Percentiles rank a stretch among this genome's conserved stretches.
Conservation (phyloP, 208 protist genomes). For the Herpetomonas samuelpessoai region DNA sequence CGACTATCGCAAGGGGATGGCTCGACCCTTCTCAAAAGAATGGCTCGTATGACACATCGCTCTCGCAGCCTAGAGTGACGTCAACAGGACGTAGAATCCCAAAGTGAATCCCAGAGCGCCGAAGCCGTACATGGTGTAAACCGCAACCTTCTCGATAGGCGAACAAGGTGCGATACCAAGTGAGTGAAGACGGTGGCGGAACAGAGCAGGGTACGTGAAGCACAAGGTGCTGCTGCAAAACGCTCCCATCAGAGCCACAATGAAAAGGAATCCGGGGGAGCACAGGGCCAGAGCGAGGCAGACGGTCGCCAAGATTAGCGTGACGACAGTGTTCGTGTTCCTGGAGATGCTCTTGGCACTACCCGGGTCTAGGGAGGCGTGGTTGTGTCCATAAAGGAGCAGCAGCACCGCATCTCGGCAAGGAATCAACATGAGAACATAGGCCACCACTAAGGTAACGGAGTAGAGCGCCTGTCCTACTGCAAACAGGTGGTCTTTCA, state of each 20-base stretch:
- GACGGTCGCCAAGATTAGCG: conserved; percentile 31
- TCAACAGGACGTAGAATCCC: conserved; percentile 21
- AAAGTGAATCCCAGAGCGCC: conserved; percentile 42
- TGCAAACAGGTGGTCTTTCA: conserved; percentile 48
- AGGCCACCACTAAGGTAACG: conserved; percentile 55
- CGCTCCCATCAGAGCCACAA: conserved; percentile 61
- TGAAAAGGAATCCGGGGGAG: conserved; percentile 52
- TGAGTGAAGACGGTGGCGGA: conserved; percentile 49
- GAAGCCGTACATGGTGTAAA: conserved; percentile 42
- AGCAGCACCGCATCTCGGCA: conserved; percentile 56
- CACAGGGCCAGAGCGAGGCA: conserved; percentile 47
- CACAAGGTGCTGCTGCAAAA: conserved; percentile 73
- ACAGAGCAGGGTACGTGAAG: conserved; percentile 64
- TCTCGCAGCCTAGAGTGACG: neutral
- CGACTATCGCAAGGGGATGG: too few relatives aligned
- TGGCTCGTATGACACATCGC: conserved; percentile 6
- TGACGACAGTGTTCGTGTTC: conserved; percentile 37
- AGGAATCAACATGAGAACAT: conserved; percentile 65
- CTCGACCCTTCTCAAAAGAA: too few relatives aligned
- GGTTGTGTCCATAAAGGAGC: conserved; percentile 54
- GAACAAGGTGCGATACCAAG: conserved; percentile 37
- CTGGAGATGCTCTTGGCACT: conserved; percentile 26
- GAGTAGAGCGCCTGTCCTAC: conserved; percentile 42
- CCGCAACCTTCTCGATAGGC: conserved; percentile 24
- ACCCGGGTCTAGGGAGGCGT: conserved; percentile 15